Evolutionary conservation across 2,329 filamentous ascomycete genomes (phyloP).

Genomic region (Lasiodiplodia sp.): DNA sequence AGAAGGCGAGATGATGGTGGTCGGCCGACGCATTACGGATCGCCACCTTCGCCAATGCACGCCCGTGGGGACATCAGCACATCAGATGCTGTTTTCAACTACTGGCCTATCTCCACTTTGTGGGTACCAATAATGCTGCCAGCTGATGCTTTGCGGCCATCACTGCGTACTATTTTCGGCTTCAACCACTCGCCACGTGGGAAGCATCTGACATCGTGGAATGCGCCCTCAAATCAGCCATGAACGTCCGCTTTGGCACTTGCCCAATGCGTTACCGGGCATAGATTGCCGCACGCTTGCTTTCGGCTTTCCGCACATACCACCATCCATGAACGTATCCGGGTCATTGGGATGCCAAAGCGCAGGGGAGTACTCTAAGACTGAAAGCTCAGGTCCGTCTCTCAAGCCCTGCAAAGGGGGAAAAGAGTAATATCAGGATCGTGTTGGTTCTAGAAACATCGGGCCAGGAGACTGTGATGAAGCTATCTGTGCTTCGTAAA

Average conservation of each 20-base stretch:
- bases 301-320: background rate
- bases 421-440: background rate
- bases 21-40: slow-evolving; percentile 9
- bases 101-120: background rate
- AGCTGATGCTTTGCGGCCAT: background rate
- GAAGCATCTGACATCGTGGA: background rate
- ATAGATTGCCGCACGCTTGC: background rate
- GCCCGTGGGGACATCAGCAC: slow-evolving; percentile 9
- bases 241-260: background rate
- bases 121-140: slow-evolving; percentile 11
- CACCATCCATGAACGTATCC: background rate
- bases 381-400: background rate
- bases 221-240: background rate
- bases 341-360: background rate
- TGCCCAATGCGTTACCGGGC: background rate
- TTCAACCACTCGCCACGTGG: background rate
- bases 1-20: slow-evolving; percentile 26
- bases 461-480: no score
- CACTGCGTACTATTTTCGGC: background rate
- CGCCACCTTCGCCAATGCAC: slow-evolving; percentile 8
- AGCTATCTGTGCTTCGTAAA: background rate
- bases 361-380: background rate
- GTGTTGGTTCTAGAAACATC: background rate
- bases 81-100: background rate
- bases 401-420: background rate